Percentiles rank a stretch among this genome's conserved stretches.
These are phyloP conservation scores for Trypanosomatidae sp. DNA, from an alignment of 208 protist genomes.

Conservation along the genomic window DNA sequence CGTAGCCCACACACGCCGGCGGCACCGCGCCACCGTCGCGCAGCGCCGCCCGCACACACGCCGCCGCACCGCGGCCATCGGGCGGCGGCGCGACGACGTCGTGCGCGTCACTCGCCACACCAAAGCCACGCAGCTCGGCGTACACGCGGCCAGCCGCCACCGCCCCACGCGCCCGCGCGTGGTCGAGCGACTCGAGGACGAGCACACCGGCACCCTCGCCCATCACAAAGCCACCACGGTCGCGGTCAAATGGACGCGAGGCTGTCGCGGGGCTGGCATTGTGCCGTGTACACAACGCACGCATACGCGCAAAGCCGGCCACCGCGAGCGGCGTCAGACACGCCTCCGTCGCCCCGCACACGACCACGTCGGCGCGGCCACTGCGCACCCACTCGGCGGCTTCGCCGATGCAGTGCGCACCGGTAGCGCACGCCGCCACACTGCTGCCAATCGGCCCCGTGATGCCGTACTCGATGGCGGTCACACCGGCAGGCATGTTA, in stretches of 20 bases:
- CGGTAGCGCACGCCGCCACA: conserved; percentile 96
- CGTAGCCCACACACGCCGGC: conserved; percentile 67
- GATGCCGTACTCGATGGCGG: conserved; percentile 83
- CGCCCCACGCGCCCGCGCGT: conserved; percentile 59
- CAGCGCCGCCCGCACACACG: conserved; percentile 76
- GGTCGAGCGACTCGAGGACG: conserved; percentile 87
- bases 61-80: conserved; percentile 75
- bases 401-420: conserved; percentile 94
- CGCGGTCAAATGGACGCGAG: conserved; percentile 91
- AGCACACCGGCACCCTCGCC: conserved; percentile 93
- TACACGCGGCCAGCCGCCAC: conserved; percentile 41
- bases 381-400: conserved; percentile 75
- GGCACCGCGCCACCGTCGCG: conserved; percentile 13
- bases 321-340: conserved; percentile 88
- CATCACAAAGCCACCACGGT: conserved; percentile 94
- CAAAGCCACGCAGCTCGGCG: conserved; percentile 87
- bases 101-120: conserved; percentile 84
- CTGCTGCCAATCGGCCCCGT: conserved; percentile 87
- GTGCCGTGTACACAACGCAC: conserved; percentile 87
- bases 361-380: conserved; percentile 77
- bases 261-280: conserved; percentile 80
- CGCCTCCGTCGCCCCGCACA: conserved; percentile 91
- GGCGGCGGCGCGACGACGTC: conserved; percentile 92
- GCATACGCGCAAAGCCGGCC: conserved; percentile 88
- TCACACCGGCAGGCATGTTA: conserved; percentile 92